phyloP scores from a whole-genome alignment of 2,329 filamentous ascomycete genomes.

The Byssochlamys sp. region DNA sequence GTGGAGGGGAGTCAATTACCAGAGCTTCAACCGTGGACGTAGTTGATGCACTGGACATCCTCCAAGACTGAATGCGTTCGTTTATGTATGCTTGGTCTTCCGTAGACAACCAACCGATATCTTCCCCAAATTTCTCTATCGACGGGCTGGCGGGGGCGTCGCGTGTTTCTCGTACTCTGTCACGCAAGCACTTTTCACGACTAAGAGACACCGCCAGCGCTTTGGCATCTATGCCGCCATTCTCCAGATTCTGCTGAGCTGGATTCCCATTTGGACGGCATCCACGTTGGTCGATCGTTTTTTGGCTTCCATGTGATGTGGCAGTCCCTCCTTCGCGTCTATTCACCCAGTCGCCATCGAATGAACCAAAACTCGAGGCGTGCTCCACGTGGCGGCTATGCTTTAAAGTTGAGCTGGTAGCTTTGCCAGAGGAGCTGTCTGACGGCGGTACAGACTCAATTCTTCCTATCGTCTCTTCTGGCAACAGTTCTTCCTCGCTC shows the following conservation, averaged over 20 bases:
- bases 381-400: conserved; percentile 13
- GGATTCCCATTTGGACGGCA: conserved; percentile 5
- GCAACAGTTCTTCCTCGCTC: conserved; percentile 8
- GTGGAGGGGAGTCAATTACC: conserved; percentile 43
- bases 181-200: conserved; percentile 23
- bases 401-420: conserved; percentile 10
- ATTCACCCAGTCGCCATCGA: conserved; percentile 52
- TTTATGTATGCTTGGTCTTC: conserved; percentile 18
- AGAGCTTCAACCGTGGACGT: conserved; percentile 48
- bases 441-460: conserved; percentile 21
- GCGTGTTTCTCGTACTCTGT: conserved; percentile 22
- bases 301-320: conserved; percentile 3
- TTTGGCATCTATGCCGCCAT: conserved; percentile 7
- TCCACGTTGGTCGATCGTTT: conserved; percentile 1
- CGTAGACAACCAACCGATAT: conserved; percentile 42
- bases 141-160: conserved; percentile 24
- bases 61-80: conserved; percentile 23
- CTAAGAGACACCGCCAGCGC: conserved; percentile 14
- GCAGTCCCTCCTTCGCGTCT: conserved; percentile 14
- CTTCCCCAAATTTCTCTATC: conserved; percentile 40
- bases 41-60: conserved; percentile 43
- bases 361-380: conserved; percentile 42
- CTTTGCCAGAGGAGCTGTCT: not conserved
- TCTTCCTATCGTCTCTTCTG: conserved; percentile 9
- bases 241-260: conserved; percentile 3